Evolutionary conservation across 345 rosid species (phyloP), one percentile per base, ranked within the genome.

Genomic region (Kernera saxatilis): DNA sequence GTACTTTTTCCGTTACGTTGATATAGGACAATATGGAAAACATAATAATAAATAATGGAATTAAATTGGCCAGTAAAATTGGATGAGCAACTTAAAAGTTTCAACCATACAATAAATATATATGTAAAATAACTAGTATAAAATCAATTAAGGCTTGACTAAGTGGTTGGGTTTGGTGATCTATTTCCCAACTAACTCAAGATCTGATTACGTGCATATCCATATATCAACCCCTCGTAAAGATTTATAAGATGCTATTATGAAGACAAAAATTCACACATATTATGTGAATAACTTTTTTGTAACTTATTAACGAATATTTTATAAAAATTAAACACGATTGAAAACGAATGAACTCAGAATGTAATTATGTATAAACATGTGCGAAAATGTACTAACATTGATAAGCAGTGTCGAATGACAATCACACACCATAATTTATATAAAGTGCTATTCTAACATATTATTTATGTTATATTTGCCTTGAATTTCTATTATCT

Each of bases 151-250:
- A 55, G 29, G 79, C 71, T 55, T 43, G 75, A 69, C 70, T 61
- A 76, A 76, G 79, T 76, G 21, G 79, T 76, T 76, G 79, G 71
- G 79, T 76, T 75, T 62, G 79, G 79, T 70, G 75, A 76, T 76
- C 79, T 63, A 76, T 62, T 69, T 70, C 71, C 59, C 79, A 76
- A 70, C 79, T 11, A 76, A 76, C 79, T 29, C 78, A 6, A 46
- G 71, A 70, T 70, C 60, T 76, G 71, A 69, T 76, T 70, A 64
- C 79, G 68, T 59, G 68, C 73, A 39, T 30, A 64, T 53, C 40
- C 5, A 72, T 62, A 39, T 66, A 72, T 56, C 67, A 58, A 49
- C 57, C 68, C 68, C 45, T 49, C 51, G 10, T 67, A 23, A 25
- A 54, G 30, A 35, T 36, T 63, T 53, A 3, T 23, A 72, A 63